A percentile compares a stretch with the other conserved stretches of the same genome.
Evolutionary conservation across 345 rosid species (phyloP).

Genomic region (Eucalyptus pauciflora): DNA sequence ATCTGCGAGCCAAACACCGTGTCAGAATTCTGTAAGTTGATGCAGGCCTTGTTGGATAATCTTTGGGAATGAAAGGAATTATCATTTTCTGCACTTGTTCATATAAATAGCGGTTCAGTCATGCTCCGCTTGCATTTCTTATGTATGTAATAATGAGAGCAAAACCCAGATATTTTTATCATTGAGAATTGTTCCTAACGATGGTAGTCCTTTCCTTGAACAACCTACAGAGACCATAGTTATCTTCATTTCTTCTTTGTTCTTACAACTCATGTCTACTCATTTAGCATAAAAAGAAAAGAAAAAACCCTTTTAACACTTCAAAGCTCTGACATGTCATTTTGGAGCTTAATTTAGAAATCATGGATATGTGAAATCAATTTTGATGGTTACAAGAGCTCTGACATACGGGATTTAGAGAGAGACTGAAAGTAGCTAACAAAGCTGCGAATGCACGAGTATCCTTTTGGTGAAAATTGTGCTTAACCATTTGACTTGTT

Average conservation of each 20-base stretch:
- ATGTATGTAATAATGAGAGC: background rate
- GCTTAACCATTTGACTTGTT: background rate
- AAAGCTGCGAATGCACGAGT: background rate
- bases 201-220: background rate
- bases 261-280: background rate
- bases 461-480: background rate
- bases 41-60: background rate
- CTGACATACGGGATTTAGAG: background rate
- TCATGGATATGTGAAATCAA: background rate
- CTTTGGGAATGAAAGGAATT: background rate
- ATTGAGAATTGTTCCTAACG: background rate
- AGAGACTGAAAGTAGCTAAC: background rate
- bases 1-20: background rate
- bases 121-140: background rate
- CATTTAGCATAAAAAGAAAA: background rate
- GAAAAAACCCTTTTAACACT: background rate
- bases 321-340: background rate
- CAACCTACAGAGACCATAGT: background rate
- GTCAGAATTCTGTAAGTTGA: background rate
- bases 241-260: background rate
- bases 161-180: background rate
- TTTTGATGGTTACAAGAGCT: background rate
- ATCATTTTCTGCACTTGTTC: background rate
- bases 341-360: background rate
- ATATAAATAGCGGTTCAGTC: background rate